A percentile compares a stretch with the other conserved stretches of the same genome.
Conservation (phyloP, 1,284 basidiomycete genomes). For the Anthracocystis setariae region DNA sequence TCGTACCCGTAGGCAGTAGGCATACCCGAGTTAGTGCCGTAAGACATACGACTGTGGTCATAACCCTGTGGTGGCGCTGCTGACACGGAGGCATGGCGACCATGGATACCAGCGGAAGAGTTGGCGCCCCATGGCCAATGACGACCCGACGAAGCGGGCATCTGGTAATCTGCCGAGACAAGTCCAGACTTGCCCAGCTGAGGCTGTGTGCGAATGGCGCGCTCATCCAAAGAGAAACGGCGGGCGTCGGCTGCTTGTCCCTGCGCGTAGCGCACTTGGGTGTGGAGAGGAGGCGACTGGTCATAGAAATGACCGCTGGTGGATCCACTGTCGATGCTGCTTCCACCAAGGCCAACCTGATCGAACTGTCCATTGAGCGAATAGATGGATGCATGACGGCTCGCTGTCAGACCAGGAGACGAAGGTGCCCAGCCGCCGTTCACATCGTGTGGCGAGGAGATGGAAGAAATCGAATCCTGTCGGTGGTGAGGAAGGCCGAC, state of each 20-base stretch:
- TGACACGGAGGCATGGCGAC: slow-evolving; percentile 47
- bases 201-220: slow-evolving; percentile 44
- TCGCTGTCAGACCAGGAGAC: slow-evolving; percentile 41
- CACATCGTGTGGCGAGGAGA: slow-evolving; percentile 49
- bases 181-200: slow-evolving; percentile 44
- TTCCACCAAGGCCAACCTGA: slow-evolving; percentile 39
- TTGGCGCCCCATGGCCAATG: slow-evolving; percentile 52
- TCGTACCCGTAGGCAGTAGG: slow-evolving; percentile 41
- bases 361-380: slow-evolving; percentile 53
- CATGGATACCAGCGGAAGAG: slow-evolving; percentile 31
- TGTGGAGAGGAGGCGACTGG: slow-evolving; percentile 45
- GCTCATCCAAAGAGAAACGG: slow-evolving; percentile 51
- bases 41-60: slow-evolving; percentile 45
- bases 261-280: slow-evolving; percentile 48
- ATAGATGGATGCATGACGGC: slow-evolving; percentile 51
- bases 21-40: slow-evolving; percentile 36
- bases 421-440: slow-evolving; percentile 46
- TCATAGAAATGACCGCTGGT: slow-evolving; percentile 48
- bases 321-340: slow-evolving; percentile 43
- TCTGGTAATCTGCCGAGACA: slow-evolving; percentile 45
- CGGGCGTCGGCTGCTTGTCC: slow-evolving; percentile 41
- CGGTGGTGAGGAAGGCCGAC: slow-evolving; percentile 46
- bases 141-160: slow-evolving; percentile 35
- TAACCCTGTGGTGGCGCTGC: slow-evolving; percentile 45
- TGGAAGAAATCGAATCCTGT: slow-evolving; percentile 46